Evolutionary conservation across 495 filamentous ascomycete genomes (phyloP).

Genomic region (Immersiella caudata): DNA sequence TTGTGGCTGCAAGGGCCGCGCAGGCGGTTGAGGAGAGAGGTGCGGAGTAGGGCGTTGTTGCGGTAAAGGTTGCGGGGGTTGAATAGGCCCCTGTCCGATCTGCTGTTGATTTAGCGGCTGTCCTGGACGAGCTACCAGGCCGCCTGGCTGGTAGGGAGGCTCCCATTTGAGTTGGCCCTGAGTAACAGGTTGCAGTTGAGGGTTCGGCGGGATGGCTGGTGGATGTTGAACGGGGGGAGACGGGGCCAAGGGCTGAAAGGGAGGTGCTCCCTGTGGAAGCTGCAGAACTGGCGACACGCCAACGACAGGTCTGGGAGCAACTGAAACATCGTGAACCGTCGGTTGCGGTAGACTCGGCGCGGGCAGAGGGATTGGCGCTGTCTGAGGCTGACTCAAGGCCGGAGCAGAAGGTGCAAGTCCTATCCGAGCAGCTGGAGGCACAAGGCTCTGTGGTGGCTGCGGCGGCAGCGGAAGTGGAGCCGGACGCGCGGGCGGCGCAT

Average conservation of each 20-base stretch:
- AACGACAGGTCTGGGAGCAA: constrained; percentile 26
- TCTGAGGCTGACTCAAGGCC: neutral
- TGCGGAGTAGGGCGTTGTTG: constrained; percentile 27
- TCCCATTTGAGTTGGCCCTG: constrained; percentile 52
- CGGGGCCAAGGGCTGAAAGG: constrained; percentile 24
- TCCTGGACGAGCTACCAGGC: constrained; percentile 29
- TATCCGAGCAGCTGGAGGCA: neutral
- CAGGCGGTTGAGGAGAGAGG: constrained; percentile 22
- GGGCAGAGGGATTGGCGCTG: neutral
- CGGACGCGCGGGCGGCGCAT: neutral
- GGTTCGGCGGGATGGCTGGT: neutral
- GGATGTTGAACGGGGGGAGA: constrained; percentile 24
- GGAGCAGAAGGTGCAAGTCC: neutral
- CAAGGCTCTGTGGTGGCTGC: neutral
- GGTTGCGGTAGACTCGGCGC: constrained; percentile 21
- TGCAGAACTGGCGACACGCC: constrained; percentile 43
- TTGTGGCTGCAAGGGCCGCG: constrained; percentile 35
- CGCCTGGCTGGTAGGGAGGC: constrained; percentile 49
- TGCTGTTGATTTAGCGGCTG: constrained; percentile 30
- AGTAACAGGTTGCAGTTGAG: constrained; percentile 18
- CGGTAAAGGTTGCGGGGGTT: constrained; percentile 9
- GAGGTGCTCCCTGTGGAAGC: constrained; percentile 42
- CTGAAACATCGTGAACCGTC: neutral
- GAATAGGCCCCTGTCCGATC: constrained; percentile 24
- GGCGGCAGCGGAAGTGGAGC: neutral